Conservation (phyloP, 441 rosid genomes). For the Jatropha podagrica region DNA sequence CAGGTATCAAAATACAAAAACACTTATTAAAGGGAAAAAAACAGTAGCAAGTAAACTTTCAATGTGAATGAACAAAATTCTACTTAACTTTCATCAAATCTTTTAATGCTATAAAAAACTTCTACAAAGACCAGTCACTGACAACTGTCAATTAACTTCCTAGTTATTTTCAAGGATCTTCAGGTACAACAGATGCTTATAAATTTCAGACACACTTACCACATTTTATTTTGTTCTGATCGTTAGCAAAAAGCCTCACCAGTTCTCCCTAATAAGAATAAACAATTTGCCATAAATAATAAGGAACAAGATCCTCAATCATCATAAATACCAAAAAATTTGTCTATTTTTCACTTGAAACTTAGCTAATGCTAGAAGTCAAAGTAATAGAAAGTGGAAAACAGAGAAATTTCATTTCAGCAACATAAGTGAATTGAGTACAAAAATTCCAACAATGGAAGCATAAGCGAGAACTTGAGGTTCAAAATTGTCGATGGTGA, state of each 20-base stretch:
- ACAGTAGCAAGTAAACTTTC: not conserved
- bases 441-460: not conserved
- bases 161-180: slow-evolving; percentile 3
- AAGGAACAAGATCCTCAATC: slow-evolving; percentile 18
- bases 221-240: slow-evolving; percentile 81
- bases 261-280: slow-evolving; percentile 64
- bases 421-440: not conserved
- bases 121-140: not conserved
- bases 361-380: slow-evolving; percentile 3
- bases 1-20: not conserved
- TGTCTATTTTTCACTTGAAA: not conserved
- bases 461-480: not conserved
- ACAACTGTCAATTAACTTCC: not conserved
- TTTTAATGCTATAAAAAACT: not conserved
- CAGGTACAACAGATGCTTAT: slow-evolving; percentile 13
- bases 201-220: slow-evolving; percentile 49
- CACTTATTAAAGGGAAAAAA: not conserved
- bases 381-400: not conserved
- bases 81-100: not conserved
- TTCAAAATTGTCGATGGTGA: not conserved
- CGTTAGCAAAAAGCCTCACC: slow-evolving; percentile 81
- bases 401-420: not conserved
- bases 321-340: slow-evolving; percentile 4
- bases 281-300: slow-evolving; percentile 13
- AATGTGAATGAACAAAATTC: not conserved